Base-by-base conservation (phyloP, 179 eudicot genomes). In the Gypsophila paniculata region DNA sequence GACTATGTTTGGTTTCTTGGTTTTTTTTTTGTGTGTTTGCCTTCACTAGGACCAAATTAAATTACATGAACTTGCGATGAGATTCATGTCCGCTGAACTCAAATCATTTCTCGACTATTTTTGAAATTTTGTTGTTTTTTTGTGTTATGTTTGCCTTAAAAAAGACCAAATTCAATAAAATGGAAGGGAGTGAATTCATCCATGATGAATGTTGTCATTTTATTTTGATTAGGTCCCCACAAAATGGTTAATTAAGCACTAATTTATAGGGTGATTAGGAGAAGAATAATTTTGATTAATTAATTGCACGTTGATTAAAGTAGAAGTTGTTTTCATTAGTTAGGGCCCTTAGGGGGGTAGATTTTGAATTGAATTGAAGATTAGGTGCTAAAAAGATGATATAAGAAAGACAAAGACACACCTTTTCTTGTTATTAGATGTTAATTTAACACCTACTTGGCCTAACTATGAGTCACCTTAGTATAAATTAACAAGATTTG, bases 371-470 rank as follows among this genome's bases (percentile, higher is more conserved):
- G 22, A 69, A 34, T 73, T 62, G 59, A 52, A 73, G 64, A 77
- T 68, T 77, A 77, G 69, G 76, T 60, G 69, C 39, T 65, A 51
- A 72, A 67, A 49, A 49, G 73, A 15, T 77, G 65, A 77, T 61
- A 51, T 53, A 77, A 61, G 34, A 57, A 68, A 61, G 76, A 68
- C 42, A 77, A 44, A 23, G 73, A 53, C 70, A 25, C 13, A 62
- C 61, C 26, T 9, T 22, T 61, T 67, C 10, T 54, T 46, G 21
- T 23, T 23, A 26, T 25, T 29, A 71, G 5, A 77, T 34, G 58
- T 74, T 55, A 62, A 68, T 52, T 77, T 66, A 66, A 66, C 22
- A 59, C 21, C 77, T 55, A 69, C 54, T 61, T 42, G 74, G 69
- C 72, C 65, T 6, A 69, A 77, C 42, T 69, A 19, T 73, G 74